Evolutionary conservation across 176 grass and related monocot species (phyloP).

Genomic region (Aegilops speltoides): DNA sequence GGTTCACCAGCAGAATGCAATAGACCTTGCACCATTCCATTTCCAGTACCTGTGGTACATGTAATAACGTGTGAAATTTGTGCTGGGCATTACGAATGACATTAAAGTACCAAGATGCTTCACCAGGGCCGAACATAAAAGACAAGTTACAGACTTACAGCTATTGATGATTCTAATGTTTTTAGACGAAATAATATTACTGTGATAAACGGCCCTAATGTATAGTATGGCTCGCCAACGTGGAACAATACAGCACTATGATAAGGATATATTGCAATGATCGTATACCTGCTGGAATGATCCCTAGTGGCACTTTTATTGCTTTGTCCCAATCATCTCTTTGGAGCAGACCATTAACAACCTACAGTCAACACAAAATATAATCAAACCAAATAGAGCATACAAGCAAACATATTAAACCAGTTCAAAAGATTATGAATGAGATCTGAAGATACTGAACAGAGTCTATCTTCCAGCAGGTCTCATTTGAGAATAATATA

Average conservation of each 20-base stretch:
- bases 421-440: not conserved
- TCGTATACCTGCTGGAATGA: constrained; percentile 83
- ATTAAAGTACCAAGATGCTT: constrained; percentile 19
- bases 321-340: constrained; percentile 89
- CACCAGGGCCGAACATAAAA: constrained; percentile 2
- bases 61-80: constrained; percentile 28
- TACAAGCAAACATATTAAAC: not conserved
- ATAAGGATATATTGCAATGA: constrained; percentile 1
- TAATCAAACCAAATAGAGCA: not conserved
- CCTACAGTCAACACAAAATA: constrained; percentile 48
- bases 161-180: not conserved
- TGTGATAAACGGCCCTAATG: not conserved
- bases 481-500: not conserved
- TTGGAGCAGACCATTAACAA: constrained; percentile 92
- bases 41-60: constrained; percentile 75
- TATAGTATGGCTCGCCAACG: not conserved
- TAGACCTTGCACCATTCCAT: constrained; percentile 92
- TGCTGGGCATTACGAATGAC: not conserved
- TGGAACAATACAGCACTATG: constrained; percentile 1
- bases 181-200: not conserved
- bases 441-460: not conserved
- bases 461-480: constrained; percentile 1
- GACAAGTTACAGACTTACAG: not conserved
- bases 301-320: constrained; percentile 93
- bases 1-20: constrained; percentile 66